Base-by-base conservation (phyloP, 345 rosid species). In the Arabidopsis arenosa region DNA sequence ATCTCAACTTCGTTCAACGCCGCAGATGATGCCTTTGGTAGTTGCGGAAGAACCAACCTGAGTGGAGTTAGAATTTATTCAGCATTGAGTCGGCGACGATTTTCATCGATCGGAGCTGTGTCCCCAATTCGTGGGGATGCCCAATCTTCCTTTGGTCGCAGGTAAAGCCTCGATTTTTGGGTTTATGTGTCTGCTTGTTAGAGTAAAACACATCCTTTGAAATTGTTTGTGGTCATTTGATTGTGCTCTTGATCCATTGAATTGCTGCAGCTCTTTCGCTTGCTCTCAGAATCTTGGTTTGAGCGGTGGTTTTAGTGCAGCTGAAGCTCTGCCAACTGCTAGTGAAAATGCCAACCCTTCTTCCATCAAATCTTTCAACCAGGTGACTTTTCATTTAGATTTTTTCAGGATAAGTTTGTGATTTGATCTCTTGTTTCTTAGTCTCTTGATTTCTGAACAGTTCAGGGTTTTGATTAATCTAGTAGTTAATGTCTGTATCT, bases 361-460 rank as follows among this genome's bases (percentile, higher is more conserved):
- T 12, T 78, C 79, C 12, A 7, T 63, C 26, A 28, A 83, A 72
- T 80, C 87, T 70, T 76, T 89, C 70, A 78, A 79, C 49, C 84
- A 87, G 90, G 94, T 82, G 49, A 14, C 35, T 68, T 13, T 54
- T 55, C 44, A 28, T 14, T 58, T 43, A 39, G 35, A 37, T 43
- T 48, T 43, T 48, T 36, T 51, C 18, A n/a, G 26, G 9, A 53
- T 40, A 9, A 43, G 57, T 49, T 37, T 48, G 39, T 68, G 15
- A 13, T 14, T 21, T 8, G 26, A 17, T 35, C 15, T 8, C 7
- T 26, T 18, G 75, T 49, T 23, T 37, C 2, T 47, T 30, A 4
- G 58, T 41, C 60, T 48, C 32, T 15, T 41, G 5, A 11, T 12
- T 39, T 39, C 4, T 17, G 39, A 57, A n/a, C 3, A 21, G 1